Evolutionary conservation across 1,284 basidiomycete species (phyloP), one percentile per base, ranked within the genome.

Genomic region (Peniophora sp.): DNA sequence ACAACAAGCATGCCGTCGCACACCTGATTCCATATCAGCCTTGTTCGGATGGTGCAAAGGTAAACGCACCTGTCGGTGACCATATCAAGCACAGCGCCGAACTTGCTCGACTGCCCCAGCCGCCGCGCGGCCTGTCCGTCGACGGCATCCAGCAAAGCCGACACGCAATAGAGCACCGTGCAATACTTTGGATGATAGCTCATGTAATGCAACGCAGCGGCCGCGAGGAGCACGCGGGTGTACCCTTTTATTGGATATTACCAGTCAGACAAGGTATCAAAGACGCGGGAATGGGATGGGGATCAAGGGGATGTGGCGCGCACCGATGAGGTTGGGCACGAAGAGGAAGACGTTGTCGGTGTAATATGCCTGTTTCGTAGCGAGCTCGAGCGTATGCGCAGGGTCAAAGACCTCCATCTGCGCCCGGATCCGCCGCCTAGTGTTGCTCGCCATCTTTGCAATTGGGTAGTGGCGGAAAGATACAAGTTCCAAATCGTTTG

Each of bases 81-180:
- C 97, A 99, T 99, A 69, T 99, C 97, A 60, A 99, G 73, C 38
- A 99, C 96, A 3, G 94, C 95, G 38, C 97, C 97, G 67, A 99
- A 98, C 70, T 96, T 96, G 53, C 90, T 93, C 17, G 91, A 85
- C 69, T 99, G 96, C 6, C 84, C 84, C 34, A 97, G 71, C 2
- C 81, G 81, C 52, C 97, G 79, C n/a, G 97, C 97, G 3, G 90
- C 95, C 65, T 89, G 85, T 2, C 97, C 97, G 62, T 99, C 97
- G 45, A 95, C 88, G 16, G 92, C 97, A 64, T 99, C 97, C 56
- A 99, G 76, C 39, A 99, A 75, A 65, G 90, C 94, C n/a, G 93
- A 97, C 52, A 98, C 70, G 55, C 84, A 81, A 69, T 99, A 99
- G 44, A 92, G 77, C 38, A 95, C 65, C 0, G 95, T 97, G 72